Percentiles rank a stretch among this genome's conserved stretches.
phyloP scores from a whole-genome alignment of 2,329 filamentous ascomycete genomes.

The Colletotrichum godetiae region DNA sequence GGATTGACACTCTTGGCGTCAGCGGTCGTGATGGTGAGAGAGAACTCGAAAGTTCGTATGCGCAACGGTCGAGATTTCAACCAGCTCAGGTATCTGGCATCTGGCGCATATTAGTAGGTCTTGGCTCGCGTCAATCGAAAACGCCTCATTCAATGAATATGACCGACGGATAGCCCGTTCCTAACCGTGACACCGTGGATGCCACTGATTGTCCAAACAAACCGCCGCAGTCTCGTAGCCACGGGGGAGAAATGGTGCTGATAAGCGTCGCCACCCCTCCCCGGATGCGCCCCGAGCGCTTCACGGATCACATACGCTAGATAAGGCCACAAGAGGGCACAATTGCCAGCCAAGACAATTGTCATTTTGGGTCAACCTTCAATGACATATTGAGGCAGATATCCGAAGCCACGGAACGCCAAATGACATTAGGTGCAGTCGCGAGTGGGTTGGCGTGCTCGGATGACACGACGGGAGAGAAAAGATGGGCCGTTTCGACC shows the following conservation, averaged over 20 bases:
- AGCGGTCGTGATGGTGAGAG: slow-evolving; percentile 10
- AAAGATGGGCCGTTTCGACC: slow-evolving; percentile 7
- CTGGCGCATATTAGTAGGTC: slow-evolving; percentile 3
- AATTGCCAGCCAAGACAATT: background rate
- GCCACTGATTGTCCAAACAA: slow-evolving; percentile 4
- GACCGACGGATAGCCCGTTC: slow-evolving; percentile 23
- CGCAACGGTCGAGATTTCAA: background rate
- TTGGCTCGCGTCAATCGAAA: slow-evolving; percentile 22
- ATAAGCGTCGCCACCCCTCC: background rate
- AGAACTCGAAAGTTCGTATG: slow-evolving; percentile 6
- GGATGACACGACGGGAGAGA: slow-evolving; percentile 6
- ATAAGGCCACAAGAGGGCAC: slow-evolving; percentile 1
- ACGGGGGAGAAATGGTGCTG: background rate
- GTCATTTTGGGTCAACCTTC: slow-evolving; percentile 7
- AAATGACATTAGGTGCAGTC: background rate
- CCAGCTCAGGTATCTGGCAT: background rate
- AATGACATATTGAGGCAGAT: slow-evolving; percentile 33
- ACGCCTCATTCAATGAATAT: slow-evolving; percentile 23
- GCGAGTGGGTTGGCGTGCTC: background rate
- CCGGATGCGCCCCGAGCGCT: background rate
- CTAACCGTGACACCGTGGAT: slow-evolving; percentile 17
- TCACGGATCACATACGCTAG: background rate
- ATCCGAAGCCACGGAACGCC: slow-evolving; percentile 29
- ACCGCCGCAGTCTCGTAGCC: background rate
- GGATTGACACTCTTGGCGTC: slow-evolving; percentile 26